Conservation (phyloP, 495 filamentous ascomycete genomes). For the Penicillium ochrochloron region DNA sequence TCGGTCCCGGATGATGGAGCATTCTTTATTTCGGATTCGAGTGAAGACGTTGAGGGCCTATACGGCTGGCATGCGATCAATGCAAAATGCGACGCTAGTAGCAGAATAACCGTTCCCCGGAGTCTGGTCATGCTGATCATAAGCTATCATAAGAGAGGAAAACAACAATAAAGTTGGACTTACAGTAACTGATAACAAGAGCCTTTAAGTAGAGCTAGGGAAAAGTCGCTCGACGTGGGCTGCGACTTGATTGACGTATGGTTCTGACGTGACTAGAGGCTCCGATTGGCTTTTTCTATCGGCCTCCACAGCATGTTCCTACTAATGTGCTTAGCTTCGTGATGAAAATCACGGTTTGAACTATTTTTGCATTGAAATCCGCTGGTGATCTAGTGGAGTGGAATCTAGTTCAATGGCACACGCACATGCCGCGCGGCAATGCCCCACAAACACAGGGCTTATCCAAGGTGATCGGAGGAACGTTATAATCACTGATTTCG, state of each 20-base stretch:
- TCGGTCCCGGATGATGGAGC: background rate
- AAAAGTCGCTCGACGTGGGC: background rate
- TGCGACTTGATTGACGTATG: background rate
- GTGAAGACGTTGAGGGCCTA: background rate
- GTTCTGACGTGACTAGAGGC: background rate
- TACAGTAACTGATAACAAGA: background rate
- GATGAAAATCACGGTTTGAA: background rate
- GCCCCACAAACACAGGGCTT: slow-evolving; percentile 18
- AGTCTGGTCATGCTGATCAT: background rate
- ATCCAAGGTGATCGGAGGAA: background rate
- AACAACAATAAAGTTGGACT: background rate
- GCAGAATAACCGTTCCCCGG: slow-evolving; percentile 8
- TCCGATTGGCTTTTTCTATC: background rate
- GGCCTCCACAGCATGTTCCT: background rate
- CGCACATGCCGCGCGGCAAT: slow-evolving; percentile 25
- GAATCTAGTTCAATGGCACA: slow-evolving; percentile 16
- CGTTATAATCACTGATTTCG: background rate
- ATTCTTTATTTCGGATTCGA: background rate
- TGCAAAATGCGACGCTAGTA: slow-evolving; percentile 8
- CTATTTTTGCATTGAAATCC: slow-evolving; percentile 20
- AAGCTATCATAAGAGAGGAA: too few species aligned
- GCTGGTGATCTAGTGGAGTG: slow-evolving; percentile 6
- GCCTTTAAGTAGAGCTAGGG: background rate
- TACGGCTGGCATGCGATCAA: slow-evolving; percentile 11
- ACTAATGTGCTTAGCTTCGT: background rate